Base-by-base conservation (phyloP, 495 filamentous ascomycete species). In the Penicillium crystallinum region DNA sequence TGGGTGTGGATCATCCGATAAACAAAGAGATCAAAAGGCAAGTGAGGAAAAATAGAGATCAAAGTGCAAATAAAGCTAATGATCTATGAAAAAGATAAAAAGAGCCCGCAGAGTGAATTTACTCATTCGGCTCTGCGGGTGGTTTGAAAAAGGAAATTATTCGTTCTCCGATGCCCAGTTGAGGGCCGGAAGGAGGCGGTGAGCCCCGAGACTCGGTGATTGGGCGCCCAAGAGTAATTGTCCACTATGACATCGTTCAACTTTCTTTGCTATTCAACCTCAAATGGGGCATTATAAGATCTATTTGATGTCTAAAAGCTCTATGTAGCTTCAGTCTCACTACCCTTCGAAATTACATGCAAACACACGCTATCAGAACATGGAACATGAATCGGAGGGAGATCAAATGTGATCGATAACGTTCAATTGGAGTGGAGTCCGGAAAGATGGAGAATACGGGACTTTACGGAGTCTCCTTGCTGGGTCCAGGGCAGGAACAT, bases 121-220 rank as follows among this genome's bases (percentile, higher is more conserved):
- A 37, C 29, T 31, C 8, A 4, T 36, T 36, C 34, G 50, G 33
- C 59, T 59, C 62, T 64, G 62, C 62, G 62, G 59, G 62, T 65
- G 61, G 42, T 53, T 50, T 49, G 46, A 56, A 63, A 62, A 63
- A 60, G 62, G 59, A 65, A 61, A 63, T 58, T 46, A 14, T 21
- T 55, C 27, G 17, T 30, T 34, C 17, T 43, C 38, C 40, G 9
- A 2, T 4, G 49, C 45, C 50, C 30, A 56, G 49, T 59, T 64
- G 46, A 58, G 37, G 55, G 52, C 53, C 58, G 61, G 54, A 52
- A 40, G 23, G 36, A 37, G 59, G 56, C 62, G 62, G 56, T 65
- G 56, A 62, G 39, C 2, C 12, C 6, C 6, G 29, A 21, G 19
- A 12, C n/a, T 23, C 19, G 22, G 25, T 60, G 56, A 63, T 60